Evolutionary conservation across 352 stramenopile genomes (phyloP).

Genomic region (Phytophthora podocarpi): DNA sequence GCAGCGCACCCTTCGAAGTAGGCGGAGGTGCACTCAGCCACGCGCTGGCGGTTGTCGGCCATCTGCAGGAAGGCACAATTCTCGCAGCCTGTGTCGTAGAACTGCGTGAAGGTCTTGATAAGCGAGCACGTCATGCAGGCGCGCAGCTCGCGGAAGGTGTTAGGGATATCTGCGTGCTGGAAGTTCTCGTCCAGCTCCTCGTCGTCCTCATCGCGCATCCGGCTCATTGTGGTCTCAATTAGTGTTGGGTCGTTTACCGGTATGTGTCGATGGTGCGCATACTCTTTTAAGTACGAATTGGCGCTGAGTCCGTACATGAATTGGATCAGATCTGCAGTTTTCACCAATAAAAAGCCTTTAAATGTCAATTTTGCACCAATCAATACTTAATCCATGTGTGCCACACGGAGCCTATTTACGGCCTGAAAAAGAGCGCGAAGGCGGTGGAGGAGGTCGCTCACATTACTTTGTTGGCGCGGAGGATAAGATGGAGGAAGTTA

Average conservation of each 20-base stretch:
- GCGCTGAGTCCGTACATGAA: too few species aligned
- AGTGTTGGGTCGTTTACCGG: not conserved
- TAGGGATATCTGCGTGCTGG: conserved; percentile 87
- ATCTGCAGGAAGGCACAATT: conserved; percentile 91
- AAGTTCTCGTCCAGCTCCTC: conserved; percentile 82
- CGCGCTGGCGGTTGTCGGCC: conserved; percentile 88
- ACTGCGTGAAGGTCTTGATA: conserved; percentile 91
- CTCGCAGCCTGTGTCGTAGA: conserved; percentile 91
- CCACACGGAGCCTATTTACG: conserved; percentile 4
- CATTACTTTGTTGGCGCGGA: conserved; percentile 21
- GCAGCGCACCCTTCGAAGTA: conserved; percentile 85
- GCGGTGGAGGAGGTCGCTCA: conserved; percentile 13
- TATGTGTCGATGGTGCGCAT: not conserved
- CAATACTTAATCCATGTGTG: too few species aligned
- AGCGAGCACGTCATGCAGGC: conserved; percentile 91
- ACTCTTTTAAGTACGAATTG: conserved; percentile 9
- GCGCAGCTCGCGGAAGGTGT: conserved; percentile 87
- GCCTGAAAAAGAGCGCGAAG: conserved; percentile 12
- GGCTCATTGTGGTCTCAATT: conserved; percentile 37
- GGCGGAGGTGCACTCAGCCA: conserved; percentile 88
- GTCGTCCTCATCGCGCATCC: conserved; percentile 78
- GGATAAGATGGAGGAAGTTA: conserved; percentile 16
- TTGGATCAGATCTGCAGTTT: too few species aligned
- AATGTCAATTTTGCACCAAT: too few species aligned
- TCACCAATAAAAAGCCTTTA: too few species aligned